Conservation (phyloP, 768 basidiomycete genomes). For the Lactarius sanguifluus region DNA sequence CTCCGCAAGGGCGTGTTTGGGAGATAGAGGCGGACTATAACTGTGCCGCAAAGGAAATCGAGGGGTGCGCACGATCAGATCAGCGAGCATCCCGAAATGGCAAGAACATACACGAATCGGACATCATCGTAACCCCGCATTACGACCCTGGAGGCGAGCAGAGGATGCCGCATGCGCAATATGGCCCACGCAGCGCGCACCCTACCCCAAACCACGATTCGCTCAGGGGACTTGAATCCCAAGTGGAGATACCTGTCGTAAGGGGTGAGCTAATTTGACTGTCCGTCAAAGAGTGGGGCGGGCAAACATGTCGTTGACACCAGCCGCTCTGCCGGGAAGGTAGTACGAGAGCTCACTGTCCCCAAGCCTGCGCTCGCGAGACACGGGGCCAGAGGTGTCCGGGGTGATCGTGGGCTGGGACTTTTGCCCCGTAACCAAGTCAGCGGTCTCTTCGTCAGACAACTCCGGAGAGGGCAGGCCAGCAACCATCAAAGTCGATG, state of each 20-base stretch:
- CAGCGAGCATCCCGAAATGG: neutral
- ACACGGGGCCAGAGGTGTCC: slow-evolving; percentile 2
- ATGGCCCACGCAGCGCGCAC: slow-evolving; percentile 69
- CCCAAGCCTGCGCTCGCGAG: slow-evolving; percentile 57
- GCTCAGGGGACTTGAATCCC: slow-evolving; percentile 53
- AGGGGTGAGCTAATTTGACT: neutral
- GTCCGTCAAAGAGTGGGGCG: neutral
- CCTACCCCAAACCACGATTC: slow-evolving; percentile 46
- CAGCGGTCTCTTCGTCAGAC: slow-evolving; percentile 15
- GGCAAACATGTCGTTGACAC: slow-evolving; percentile 84
- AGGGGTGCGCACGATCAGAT: slow-evolving; percentile 1
- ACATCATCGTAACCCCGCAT: slow-evolving; percentile 66
- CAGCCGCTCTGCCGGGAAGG: slow-evolving; percentile 71
- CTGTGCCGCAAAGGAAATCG: slow-evolving; percentile 35
- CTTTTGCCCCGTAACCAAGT: neutral
- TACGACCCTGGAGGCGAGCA: slow-evolving; percentile 61
- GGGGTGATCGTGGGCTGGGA: neutral
- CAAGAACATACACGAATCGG: slow-evolving; percentile 56
- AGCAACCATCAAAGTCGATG: neutral
- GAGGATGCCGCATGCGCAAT: slow-evolving; percentile 65
- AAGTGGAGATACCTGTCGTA: slow-evolving; percentile 73
- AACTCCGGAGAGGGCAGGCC: slow-evolving; percentile 17
- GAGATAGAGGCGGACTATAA: slow-evolving; percentile 45
- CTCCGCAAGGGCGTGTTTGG: slow-evolving; percentile 45
- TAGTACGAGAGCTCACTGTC: slow-evolving; percentile 80